Evolutionary conservation across 139 green algal species (phyloP).

Genomic region (Chlamydomonas incerta): DNA sequence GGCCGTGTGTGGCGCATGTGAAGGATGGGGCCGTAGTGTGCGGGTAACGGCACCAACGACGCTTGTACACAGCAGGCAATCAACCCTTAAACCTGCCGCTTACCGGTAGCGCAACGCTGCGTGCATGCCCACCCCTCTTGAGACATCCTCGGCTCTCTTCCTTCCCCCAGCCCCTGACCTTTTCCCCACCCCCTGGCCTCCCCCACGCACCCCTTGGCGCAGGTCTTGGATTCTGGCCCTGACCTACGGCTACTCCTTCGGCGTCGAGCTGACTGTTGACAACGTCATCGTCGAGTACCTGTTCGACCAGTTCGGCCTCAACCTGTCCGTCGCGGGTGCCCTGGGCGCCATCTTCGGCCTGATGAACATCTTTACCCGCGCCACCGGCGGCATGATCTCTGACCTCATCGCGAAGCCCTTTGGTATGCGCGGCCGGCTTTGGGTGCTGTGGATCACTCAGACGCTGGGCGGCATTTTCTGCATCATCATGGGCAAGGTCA

Average conservation of each 20-base stretch:
- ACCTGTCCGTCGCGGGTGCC: conserved; percentile 43
- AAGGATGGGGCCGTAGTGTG: too few relatives aligned
- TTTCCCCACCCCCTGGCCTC: background rate
- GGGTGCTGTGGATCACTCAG: conserved; percentile 75
- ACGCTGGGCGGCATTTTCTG: conserved; percentile 82
- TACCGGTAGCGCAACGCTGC: too few relatives aligned
- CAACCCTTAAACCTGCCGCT: too few relatives aligned
- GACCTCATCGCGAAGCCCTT: conserved; percentile 62
- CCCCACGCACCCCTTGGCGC: background rate
- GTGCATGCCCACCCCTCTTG: too few relatives aligned
- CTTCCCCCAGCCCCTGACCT: too few relatives aligned
- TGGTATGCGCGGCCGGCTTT: conserved; percentile 89
- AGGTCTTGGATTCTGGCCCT: conserved; percentile 70
- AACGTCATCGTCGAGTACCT: conserved; percentile 81
- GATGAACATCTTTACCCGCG: conserved; percentile 93
- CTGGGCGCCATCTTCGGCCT: conserved; percentile 79
- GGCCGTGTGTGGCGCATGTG: too few relatives aligned
- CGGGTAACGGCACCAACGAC: too few relatives aligned
- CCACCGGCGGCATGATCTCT: conserved; percentile 77
- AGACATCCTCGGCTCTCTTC: too few relatives aligned
- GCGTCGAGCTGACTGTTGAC: conserved; percentile 88
- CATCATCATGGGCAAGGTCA: conserved; percentile 79
- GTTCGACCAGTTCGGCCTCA: conserved; percentile 84
- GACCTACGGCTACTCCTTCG: conserved; percentile 88
- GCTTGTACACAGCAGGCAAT: too few relatives aligned